Evolutionary conservation across 495 filamentous ascomycete species (phyloP).

Genomic region (Talaromyces stipitatus): DNA sequence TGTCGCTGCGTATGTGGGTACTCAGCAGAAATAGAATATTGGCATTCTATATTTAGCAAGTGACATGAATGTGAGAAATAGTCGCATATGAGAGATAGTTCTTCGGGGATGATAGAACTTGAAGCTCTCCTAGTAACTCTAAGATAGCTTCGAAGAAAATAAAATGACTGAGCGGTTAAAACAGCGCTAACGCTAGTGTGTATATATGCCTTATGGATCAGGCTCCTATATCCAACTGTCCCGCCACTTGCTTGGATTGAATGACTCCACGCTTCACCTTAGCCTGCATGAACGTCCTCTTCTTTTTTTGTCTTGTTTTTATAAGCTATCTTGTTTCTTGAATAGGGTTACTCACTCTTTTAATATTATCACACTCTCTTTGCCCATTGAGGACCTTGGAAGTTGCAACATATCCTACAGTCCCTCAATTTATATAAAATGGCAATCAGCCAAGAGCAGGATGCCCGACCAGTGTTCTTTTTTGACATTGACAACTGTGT

Average conservation of each 20-base stretch:
- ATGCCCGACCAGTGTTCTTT: constrained; percentile 60
- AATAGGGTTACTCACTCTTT: not conserved
- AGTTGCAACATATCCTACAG: not conserved
- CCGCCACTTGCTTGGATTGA: not conserved
- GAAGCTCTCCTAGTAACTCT: not conserved
- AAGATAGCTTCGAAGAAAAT: not conserved
- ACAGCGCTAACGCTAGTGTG: not conserved
- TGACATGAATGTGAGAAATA: not conserved
- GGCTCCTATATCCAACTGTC: not conserved
- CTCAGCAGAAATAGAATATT: not conserved
- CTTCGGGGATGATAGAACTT: not conserved
- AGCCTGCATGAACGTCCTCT: not conserved
- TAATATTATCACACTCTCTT: not conserved
- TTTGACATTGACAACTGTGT: constrained; percentile 98
- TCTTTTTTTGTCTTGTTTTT: not conserved
- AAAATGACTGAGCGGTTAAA: not conserved
- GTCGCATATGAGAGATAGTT: not conserved
- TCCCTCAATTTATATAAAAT: constrained; percentile 7
- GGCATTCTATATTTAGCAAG: not conserved
- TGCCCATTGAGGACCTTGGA: not conserved
- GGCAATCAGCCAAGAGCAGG: constrained; percentile 17
- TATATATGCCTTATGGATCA: not conserved
- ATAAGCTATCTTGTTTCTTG: not conserved
- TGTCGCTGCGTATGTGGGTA: not conserved
- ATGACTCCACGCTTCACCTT: not conserved